These are phyloP conservation scores for Magnusiomyces ingens DNA, from an alignment of 1,139 yeast genomes.

Conservation along the genomic window DNA sequence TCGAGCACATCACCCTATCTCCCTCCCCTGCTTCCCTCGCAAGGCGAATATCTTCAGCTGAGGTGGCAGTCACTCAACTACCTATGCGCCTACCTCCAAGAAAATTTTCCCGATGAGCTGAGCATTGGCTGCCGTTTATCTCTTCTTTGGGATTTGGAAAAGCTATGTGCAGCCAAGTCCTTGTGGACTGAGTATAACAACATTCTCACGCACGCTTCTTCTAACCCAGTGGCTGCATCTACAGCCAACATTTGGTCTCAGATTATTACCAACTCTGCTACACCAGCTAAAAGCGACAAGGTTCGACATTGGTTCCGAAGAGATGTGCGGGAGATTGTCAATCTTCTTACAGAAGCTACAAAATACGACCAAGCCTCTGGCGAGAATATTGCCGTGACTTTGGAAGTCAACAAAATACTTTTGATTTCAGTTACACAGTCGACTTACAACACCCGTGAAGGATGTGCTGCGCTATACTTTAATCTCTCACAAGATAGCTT, in stretches of 20 bases:
- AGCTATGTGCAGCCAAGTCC: slow-evolving; percentile 46
- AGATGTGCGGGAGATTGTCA: slow-evolving; percentile 19
- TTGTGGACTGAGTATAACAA: slow-evolving; percentile 38
- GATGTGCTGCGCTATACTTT: slow-evolving; percentile 18
- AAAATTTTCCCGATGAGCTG: slow-evolving; percentile 42
- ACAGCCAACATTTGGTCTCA: neutral
- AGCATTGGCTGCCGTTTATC: slow-evolving; percentile 31
- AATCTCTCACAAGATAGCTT: slow-evolving; percentile 19
- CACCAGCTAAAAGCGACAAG: slow-evolving; percentile 11
- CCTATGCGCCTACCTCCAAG: slow-evolving; percentile 41
- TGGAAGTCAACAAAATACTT: slow-evolving; percentile 28
- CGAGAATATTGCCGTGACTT: slow-evolving; percentile 15
- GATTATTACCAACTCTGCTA: slow-evolving; percentile 17
- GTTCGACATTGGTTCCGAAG: slow-evolving; percentile 26
- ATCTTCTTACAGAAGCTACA: slow-evolving; percentile 17
- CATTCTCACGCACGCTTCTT: neutral
- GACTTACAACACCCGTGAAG: slow-evolving; percentile 23
- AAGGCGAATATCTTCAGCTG: slow-evolving; percentile 39
- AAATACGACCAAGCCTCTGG: slow-evolving; percentile 12
- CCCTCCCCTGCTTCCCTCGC: slow-evolving; percentile 40
- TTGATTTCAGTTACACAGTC: slow-evolving; percentile 26
- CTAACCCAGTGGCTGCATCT: neutral
- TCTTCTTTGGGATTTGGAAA: slow-evolving; percentile 49
- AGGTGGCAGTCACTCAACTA: slow-evolving; percentile 38
- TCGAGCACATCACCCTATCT: slow-evolving; percentile 42